Evolutionary conservation across 768 basidiomycete species (phyloP).

Genomic region (Sporobolomyces phaffii): DNA sequence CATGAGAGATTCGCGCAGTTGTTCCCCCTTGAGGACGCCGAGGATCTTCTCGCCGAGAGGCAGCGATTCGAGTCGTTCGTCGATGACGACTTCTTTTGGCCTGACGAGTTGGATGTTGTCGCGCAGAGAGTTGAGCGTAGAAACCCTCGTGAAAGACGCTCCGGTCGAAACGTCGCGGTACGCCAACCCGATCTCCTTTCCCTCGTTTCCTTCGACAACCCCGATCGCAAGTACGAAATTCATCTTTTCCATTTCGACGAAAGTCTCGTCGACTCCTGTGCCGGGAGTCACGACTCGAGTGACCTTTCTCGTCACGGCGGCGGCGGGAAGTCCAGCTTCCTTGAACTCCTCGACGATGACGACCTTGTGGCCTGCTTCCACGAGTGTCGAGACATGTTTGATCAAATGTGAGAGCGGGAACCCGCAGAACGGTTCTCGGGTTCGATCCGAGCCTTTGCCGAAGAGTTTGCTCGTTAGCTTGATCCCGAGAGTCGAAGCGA

Average conservation of each 20-base stretch:
- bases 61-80: background rate
- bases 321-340: slow-evolving; percentile 42
- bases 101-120: slow-evolving; percentile 76
- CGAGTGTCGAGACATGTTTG: slow-evolving; percentile 76
- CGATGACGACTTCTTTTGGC: slow-evolving; percentile 69
- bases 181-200: slow-evolving; percentile 57
- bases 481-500: slow-evolving; percentile 70
- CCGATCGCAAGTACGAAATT: slow-evolving; percentile 33
- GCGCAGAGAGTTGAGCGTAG: slow-evolving; percentile 55
- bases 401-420: slow-evolving; percentile 80
- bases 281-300: slow-evolving; percentile 46
- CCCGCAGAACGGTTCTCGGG: slow-evolving; percentile 72
- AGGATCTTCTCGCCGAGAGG: background rate
- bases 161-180: slow-evolving; percentile 95
- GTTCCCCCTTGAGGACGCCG: slow-evolving; percentile 19
- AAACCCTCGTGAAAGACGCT: slow-evolving; percentile 74
- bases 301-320: slow-evolving; percentile 32
- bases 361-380: slow-evolving; percentile 77
- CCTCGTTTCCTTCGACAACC: slow-evolving; percentile 17
- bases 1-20: slow-evolving; percentile 16
- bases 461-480: slow-evolving; percentile 59
- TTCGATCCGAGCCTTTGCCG: slow-evolving; percentile 61
- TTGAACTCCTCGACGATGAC: slow-evolving; percentile 92
- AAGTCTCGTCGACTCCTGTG: slow-evolving; percentile 51
- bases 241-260: slow-evolving; percentile 36